Evolutionary conservation across 2,329 filamentous ascomycete species (phyloP), one percentile per base, ranked within the genome.

Genomic region (Pleurostoma richardsiae): DNA sequence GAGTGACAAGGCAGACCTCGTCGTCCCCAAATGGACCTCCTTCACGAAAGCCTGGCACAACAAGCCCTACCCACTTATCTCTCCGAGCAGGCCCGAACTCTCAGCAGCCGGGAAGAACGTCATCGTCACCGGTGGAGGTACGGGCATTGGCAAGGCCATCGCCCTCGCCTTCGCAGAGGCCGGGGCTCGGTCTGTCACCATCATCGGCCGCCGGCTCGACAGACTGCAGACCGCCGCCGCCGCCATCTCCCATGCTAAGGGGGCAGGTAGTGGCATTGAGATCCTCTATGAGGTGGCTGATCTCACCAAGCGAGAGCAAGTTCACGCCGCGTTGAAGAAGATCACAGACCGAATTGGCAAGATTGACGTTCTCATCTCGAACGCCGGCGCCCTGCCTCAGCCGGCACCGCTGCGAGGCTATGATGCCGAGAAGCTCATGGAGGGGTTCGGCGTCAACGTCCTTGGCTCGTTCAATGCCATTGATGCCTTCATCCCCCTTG

Each of bases 111-210:
- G 70, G n/a, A 57, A 60, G 19, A 82, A 74, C 1, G 77, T 86
- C 5, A 69, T 89, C 7, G 80, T 89, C 58, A 85, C 81, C 1
- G 85, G 85, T 38, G 82, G 76, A n/a, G 77, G 78, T 1, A 75
- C 73, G 0, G 52, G 52, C 6, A 50, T 54, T 8, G 49, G 51
- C 4, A 26, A 42, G 44, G 45, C 47, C 29, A 47, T 46, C 1
- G 46, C 51, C 2, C 11, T 50, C 4, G 43, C 47, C 7, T 54
- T 54, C 42, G 49, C 51, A 4, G 29, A 44, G 6, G 52, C 49
- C 11, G 47, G 49, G 3, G 51, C 50, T 26, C 28, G 41, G 10
- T 27, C 40, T 11, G 29, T 54, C 4, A 47, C 39, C 3, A 47
- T 54, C 4, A 5, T 54, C 2, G 51, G 52, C 19, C 49, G 52